Evolutionary conservation across 1,139 yeast species (phyloP).

Genomic region (Komagataea norvegica): DNA sequence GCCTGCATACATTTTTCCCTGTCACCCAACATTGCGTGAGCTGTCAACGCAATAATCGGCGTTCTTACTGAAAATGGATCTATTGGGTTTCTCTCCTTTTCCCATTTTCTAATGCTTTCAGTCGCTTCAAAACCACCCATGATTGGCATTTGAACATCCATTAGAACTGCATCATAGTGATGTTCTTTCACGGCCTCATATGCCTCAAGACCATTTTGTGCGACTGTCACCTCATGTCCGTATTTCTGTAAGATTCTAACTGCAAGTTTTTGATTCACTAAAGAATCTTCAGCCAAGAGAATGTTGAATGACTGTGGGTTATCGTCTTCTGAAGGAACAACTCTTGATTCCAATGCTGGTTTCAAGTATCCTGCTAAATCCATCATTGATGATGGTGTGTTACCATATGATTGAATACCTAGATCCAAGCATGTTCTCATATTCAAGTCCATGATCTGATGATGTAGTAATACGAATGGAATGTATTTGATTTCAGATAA

Average conservation of each 20-base stretch:
- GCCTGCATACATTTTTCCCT: conserved; percentile 80
- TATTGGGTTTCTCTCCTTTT: conserved; percentile 63
- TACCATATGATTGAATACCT: conserved; percentile 85
- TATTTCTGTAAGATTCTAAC: conserved; percentile 77
- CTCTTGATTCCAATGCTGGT: conserved; percentile 79
- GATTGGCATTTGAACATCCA: conserved; percentile 95
- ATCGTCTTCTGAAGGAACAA: conserved; percentile 75
- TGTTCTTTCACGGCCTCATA: conserved; percentile 61
- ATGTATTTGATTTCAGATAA: conserved; percentile 70
- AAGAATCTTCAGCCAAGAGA: conserved; percentile 79
- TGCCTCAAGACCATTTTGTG: conserved; percentile 82
- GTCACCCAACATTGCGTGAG: conserved; percentile 87
- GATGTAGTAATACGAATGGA: conserved; percentile 74
- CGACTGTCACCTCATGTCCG: conserved; percentile 78
- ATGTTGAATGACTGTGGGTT: conserved; percentile 73
- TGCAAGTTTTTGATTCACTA: conserved; percentile 82
- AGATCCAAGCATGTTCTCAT: conserved; percentile 78
- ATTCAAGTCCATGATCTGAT: conserved; percentile 71
- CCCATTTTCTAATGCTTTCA: conserved; percentile 82
- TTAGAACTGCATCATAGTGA: conserved; percentile 69
- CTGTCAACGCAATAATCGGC: conserved; percentile 85
- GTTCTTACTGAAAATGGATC: conserved; percentile 58
- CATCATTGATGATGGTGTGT: conserved; percentile 77
- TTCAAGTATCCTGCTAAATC: conserved; percentile 79
- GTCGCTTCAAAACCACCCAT: conserved; percentile 95